phyloP scores from a whole-genome alignment of 352 stramenopile species.

The Elongisporangium prolatum region DNA sequence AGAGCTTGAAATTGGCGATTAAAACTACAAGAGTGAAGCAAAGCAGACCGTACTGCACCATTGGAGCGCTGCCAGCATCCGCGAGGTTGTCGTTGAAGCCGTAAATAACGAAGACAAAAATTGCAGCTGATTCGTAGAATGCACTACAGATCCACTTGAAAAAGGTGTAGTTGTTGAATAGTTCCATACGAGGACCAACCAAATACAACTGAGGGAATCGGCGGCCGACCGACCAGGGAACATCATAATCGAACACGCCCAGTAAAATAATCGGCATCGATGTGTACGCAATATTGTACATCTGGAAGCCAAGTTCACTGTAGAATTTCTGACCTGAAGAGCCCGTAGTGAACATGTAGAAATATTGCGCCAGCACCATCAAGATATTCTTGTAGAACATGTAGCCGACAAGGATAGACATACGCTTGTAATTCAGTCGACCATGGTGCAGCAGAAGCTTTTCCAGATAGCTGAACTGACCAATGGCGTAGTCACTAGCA shows the following conservation, averaged over 20 bases:
- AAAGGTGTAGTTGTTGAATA: constrained; percentile 82
- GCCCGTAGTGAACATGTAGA: constrained; percentile 89
- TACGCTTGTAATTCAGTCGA: constrained; percentile 96
- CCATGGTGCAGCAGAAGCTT: constrained; percentile 96
- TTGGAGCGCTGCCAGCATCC: constrained; percentile 82
- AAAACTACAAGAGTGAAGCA: constrained; percentile 94
- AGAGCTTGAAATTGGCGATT: constrained; percentile 91
- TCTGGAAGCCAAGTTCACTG: constrained; percentile 66
- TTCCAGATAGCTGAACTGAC: constrained; percentile 95
- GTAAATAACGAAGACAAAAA: constrained; percentile 67
- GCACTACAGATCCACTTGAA: constrained; percentile 85
- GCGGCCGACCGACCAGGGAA: constrained; percentile 52
- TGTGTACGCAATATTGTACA: constrained; percentile 95
- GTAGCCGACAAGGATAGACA: constrained; percentile 92
- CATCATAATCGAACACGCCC: constrained; percentile 77
- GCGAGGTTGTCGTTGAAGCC: constrained; percentile 66
- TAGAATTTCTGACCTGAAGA: constrained; percentile 89
- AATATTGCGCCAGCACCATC: constrained; percentile 87
- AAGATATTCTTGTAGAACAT: constrained; percentile 99
- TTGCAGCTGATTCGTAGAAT: constrained; percentile 62
- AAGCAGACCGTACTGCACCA: constrained; percentile 90
- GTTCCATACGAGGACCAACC: constrained; percentile 63
- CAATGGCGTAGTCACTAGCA: constrained; percentile 96
- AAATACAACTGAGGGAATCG: constrained; percentile 79
- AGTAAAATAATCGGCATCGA: constrained; percentile 88